Conservation (phyloP, 148 eudicot species). For the Cornus suecica region DNA sequence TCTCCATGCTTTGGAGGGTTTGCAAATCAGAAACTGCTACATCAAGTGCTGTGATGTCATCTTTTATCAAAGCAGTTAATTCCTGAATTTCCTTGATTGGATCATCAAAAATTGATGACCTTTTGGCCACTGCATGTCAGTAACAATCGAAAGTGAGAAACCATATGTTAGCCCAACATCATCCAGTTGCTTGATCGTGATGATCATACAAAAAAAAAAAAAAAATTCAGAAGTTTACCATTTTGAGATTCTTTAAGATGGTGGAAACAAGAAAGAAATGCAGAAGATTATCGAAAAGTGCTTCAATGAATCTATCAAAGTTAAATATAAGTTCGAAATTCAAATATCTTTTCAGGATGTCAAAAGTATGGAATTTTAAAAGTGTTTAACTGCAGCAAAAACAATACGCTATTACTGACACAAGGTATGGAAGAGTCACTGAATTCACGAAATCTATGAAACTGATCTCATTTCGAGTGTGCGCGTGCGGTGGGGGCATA, state of each 20-base stretch:
- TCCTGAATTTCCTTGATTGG: constrained; percentile 76
- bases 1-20: constrained; percentile 55
- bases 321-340: not conserved
- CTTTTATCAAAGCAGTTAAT: constrained; percentile 56
- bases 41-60: constrained; percentile 67
- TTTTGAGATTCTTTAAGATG: not conserved
- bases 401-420: not conserved
- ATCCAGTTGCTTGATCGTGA: not conserved
- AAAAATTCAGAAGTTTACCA: constrained; percentile 5
- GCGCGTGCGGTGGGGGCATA: no score
- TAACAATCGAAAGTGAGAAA: not conserved
- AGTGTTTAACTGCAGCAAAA: not conserved
- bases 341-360: no score
- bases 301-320: constrained; percentile 1
- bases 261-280: not conserved
- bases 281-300: not conserved
- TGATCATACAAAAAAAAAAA: not conserved
- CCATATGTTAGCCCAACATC: not conserved
- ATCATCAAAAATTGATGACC: constrained; percentile 81
- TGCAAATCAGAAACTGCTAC: constrained; percentile 76
- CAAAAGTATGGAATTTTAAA: not conserved
- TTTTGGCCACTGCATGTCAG: constrained; percentile 59
- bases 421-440: not conserved
- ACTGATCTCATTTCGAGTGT: not conserved
- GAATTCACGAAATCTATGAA: not conserved